A percentile compares a stretch with the other conserved stretches of the same genome.
phyloP scores from a whole-genome alignment of 768 basidiomycete genomes.

The Termitomyces sp. region DNA sequence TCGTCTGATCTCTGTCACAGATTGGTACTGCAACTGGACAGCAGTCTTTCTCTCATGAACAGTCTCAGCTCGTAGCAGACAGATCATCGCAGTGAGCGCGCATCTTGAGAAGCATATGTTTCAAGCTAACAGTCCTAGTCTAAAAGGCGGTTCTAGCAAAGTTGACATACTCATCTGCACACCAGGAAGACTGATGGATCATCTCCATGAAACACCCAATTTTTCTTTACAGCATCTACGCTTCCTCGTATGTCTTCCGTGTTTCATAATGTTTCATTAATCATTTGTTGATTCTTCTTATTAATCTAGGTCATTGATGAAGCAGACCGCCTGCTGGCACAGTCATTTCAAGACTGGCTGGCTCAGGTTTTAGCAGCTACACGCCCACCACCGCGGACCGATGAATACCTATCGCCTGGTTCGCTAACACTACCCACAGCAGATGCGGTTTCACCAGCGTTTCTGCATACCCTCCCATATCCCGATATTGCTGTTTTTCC shows the following conservation, averaged over 20 bases:
- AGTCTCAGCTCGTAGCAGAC: constrained; percentile 72
- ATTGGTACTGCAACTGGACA: constrained; percentile 88
- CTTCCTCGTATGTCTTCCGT: constrained; percentile 65
- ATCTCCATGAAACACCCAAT: constrained; percentile 81
- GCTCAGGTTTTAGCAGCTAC: constrained; percentile 78
- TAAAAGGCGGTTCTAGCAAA: constrained; percentile 84
- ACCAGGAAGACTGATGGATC: constrained; percentile 93
- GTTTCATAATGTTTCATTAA: neutral
- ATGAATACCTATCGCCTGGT: neutral
- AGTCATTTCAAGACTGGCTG: constrained; percentile 97
- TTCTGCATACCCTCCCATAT: constrained; percentile 38
- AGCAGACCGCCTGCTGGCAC: constrained; percentile 91
- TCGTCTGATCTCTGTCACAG: constrained; percentile 24
- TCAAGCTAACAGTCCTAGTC: constrained; percentile 33
- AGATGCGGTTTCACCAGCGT: constrained; percentile 64
- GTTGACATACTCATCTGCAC: constrained; percentile 95
- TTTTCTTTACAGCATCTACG: constrained; percentile 93
- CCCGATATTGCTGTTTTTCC: constrained; percentile 44
- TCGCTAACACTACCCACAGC: constrained; percentile 16
- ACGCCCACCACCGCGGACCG: constrained; percentile 23
- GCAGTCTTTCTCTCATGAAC: constrained; percentile 92
- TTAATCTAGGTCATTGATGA: constrained; percentile 85
- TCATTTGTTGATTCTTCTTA: neutral
- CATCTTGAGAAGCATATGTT: neutral
- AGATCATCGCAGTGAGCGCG: constrained; percentile 43